These are phyloP conservation scores for Halenospora varia DNA, from an alignment of 495 filamentous ascomycete species.

Conservation along the genomic window DNA sequence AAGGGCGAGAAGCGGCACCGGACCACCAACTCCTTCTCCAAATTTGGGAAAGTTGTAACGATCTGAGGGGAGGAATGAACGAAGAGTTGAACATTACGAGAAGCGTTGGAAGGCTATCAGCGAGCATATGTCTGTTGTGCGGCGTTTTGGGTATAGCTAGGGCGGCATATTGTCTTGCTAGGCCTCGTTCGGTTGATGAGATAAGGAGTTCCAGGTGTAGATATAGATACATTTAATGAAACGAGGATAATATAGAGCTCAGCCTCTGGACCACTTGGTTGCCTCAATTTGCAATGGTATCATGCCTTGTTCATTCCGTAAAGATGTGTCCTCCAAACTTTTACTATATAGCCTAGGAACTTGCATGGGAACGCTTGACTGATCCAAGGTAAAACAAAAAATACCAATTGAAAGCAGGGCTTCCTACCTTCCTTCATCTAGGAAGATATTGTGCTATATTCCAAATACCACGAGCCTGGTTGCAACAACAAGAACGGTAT, in stretches of 20 bases:
- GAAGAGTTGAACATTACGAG: background rate
- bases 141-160: background rate
- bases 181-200: background rate
- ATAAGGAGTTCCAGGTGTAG: background rate
- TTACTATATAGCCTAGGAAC: no score
- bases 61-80: background rate
- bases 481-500: background rate
- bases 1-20: constrained; percentile 64
- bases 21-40: constrained; percentile 40
- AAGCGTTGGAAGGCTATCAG: background rate
- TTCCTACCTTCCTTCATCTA: background rate
- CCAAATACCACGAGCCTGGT: background rate
- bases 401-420: no score
- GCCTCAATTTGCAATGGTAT: no score
- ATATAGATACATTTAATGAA: background rate
- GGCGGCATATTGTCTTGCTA: background rate
- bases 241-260: background rate
- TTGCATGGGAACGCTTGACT: no score
- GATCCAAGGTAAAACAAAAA: no score
- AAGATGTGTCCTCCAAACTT: background rate
- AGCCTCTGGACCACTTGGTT: no score
- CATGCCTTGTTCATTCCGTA: no score
- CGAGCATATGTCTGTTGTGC: background rate
- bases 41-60: constrained; percentile 9
- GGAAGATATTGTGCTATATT: background rate